Conservation (phyloP, 2,329 filamentous ascomycete genomes). For the Cladorrhinum sp. region DNA sequence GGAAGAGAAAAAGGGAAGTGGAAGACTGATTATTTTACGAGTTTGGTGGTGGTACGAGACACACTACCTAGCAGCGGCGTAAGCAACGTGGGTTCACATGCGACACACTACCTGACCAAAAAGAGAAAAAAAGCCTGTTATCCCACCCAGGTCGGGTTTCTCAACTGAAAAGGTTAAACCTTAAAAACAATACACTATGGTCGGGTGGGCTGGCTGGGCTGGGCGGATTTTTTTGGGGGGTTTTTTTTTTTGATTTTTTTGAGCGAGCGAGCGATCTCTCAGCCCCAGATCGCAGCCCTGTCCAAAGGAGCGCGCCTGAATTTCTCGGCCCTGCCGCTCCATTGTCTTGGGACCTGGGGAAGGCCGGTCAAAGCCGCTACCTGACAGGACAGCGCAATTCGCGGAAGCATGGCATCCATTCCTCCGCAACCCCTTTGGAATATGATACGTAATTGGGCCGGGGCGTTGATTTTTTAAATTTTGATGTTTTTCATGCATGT, state of each 20-base stretch:
- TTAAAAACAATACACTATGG: constrained; percentile 14
- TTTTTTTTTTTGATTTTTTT: too few species aligned
- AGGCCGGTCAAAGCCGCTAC: background rate
- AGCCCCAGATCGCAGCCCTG: constrained; percentile 14
- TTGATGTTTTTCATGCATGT: background rate
- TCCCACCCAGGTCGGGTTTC: background rate
- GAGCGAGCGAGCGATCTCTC: constrained; percentile 13
- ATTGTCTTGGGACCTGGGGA: constrained; percentile 1
- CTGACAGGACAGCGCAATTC: background rate
- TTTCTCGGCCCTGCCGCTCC: background rate
- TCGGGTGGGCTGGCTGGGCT: background rate
- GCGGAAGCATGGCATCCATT: constrained; percentile 5
- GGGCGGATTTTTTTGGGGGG: constrained; percentile 7
- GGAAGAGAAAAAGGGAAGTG: background rate
- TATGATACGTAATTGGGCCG: constrained; percentile 1
- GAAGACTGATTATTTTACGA: background rate
- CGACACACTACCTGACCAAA: background rate
- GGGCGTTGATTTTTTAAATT: background rate
- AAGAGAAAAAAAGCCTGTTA: background rate
- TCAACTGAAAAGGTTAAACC: constrained; percentile 3
- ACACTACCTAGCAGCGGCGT: background rate
- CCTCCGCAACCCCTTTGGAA: background rate
- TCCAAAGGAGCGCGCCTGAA: constrained; percentile 7
- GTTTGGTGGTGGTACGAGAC: background rate
- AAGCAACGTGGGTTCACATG: constrained; percentile 2